phyloP scores from a whole-genome alignment of 1,284 basidiomycete species.

The Ganoderma resinaceum region DNA sequence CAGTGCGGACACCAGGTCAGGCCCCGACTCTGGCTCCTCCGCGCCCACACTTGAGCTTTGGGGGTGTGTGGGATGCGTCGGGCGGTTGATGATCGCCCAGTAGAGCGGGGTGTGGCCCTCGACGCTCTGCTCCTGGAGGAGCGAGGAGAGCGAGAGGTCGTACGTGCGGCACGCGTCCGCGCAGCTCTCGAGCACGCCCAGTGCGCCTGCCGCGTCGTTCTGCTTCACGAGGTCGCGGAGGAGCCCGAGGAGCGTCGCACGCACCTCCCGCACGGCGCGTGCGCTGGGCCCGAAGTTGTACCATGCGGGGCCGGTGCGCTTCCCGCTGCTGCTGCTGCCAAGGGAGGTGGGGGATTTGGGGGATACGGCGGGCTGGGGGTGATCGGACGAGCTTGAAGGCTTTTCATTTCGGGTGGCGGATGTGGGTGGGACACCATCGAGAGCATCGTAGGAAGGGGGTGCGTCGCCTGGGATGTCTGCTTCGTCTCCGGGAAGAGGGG shows the following conservation, averaged over 20 bases:
- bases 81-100: constrained; percentile 67
- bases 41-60: not conserved
- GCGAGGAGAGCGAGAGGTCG: constrained; percentile 47
- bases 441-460: constrained; percentile 41
- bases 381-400: constrained; percentile 14
- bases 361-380: not conserved
- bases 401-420: constrained; percentile 23
- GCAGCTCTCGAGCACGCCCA: constrained; percentile 53
- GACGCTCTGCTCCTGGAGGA: constrained; percentile 69
- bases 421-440: constrained; percentile 21
- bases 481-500: constrained; percentile 38
- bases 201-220: constrained; percentile 31
- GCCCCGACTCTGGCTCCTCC: constrained; percentile 43
- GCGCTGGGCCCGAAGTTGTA: constrained; percentile 32
- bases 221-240: constrained; percentile 41
- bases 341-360: constrained; percentile 14
- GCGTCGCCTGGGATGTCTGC: constrained; percentile 35
- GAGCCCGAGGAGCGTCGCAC: constrained; percentile 36
- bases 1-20: constrained; percentile 58
- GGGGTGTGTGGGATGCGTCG: constrained; percentile 17
- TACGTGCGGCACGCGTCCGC: constrained; percentile 50
- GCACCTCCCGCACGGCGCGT: constrained; percentile 34
- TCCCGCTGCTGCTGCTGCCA: constrained; percentile 5
- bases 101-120: constrained; percentile 71
- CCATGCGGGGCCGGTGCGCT: constrained; percentile 27